Evolutionary conservation across 164 flowering plant species (phyloP).

Genomic region (Kalanchoe fedtschenkoi): DNA sequence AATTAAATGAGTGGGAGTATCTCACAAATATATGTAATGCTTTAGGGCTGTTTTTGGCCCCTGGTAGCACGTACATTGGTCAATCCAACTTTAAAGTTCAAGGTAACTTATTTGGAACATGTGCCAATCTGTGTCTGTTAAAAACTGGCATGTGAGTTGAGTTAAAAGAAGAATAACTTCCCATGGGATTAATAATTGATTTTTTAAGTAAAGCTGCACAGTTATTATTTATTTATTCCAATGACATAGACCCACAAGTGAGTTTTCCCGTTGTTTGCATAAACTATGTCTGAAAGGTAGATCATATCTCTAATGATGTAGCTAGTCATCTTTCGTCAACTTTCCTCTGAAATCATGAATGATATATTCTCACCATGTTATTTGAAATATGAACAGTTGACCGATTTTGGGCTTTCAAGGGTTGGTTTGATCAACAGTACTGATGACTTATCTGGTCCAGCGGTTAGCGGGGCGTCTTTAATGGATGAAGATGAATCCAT

Average conservation of each 20-base stretch:
- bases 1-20: no score
- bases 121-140: no score
- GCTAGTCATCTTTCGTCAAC: neutral
- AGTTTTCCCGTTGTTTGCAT: neutral
- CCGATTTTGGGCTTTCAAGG: constrained; percentile 98
- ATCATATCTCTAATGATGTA: neutral
- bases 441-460: constrained; percentile 97
- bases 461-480: constrained; percentile 75
- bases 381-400: constrained; percentile 49
- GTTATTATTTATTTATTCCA: neutral
- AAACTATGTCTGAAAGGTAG: neutral
- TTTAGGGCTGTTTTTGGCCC: no score
- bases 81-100: no score
- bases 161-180: neutral
- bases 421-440: constrained; percentile 99
- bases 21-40: no score
- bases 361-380: constrained; percentile 2
- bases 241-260: neutral
- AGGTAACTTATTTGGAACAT: no score
- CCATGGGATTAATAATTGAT: neutral
- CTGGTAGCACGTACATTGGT: no score
- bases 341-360: neutral
- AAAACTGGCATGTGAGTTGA: neutral
- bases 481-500: constrained; percentile 65
- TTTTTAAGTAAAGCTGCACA: neutral